Conservation (phyloP, 2,329 filamentous ascomycete species). For the Colletotrichum tamarilloi region DNA sequence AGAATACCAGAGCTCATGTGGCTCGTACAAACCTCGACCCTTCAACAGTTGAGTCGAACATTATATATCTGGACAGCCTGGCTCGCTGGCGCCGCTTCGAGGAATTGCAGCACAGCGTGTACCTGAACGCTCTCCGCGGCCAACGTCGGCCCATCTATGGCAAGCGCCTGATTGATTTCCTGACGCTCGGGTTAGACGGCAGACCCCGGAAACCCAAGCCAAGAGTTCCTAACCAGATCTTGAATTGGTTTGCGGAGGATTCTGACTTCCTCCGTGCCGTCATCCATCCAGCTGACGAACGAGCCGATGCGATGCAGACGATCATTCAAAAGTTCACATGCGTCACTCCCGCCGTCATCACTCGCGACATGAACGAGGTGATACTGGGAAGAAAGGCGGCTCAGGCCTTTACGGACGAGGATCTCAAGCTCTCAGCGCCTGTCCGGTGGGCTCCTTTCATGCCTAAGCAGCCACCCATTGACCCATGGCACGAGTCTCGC, state of each 20-base stretch:
- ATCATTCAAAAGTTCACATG: slow-evolving; percentile 90
- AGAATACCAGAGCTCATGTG: slow-evolving; percentile 71
- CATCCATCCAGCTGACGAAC: slow-evolving; percentile 79
- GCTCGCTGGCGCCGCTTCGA: slow-evolving; percentile 77
- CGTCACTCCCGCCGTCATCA: slow-evolving; percentile 88
- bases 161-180: slow-evolving; percentile 77
- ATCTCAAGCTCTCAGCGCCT: slow-evolving; percentile 67
- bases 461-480: slow-evolving; percentile 67
- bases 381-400: slow-evolving; percentile 72
- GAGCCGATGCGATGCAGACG: slow-evolving; percentile 77
- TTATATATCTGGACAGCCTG: slow-evolving; percentile 78
- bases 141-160: slow-evolving; percentile 87
- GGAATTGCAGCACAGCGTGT: slow-evolving; percentile 83
- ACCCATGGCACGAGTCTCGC: slow-evolving; percentile 93
- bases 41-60: slow-evolving; percentile 74
- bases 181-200: slow-evolving; percentile 72
- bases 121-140: slow-evolving; percentile 83
- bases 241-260: slow-evolving; percentile 81
- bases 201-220: slow-evolving; percentile 71
- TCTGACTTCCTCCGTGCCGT: slow-evolving; percentile 73
- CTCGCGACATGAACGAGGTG: slow-evolving; percentile 78
- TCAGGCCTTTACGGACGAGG: slow-evolving; percentile 65
- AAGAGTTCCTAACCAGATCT: slow-evolving; percentile 68
- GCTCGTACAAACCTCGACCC: slow-evolving; percentile 69
- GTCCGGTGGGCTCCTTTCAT: slow-evolving; percentile 67